Evolutionary conservation across 2,329 filamentous ascomycete genomes (phyloP), one percentile per base, ranked within the genome.

Genomic region (Gliomastix tumulicola): DNA sequence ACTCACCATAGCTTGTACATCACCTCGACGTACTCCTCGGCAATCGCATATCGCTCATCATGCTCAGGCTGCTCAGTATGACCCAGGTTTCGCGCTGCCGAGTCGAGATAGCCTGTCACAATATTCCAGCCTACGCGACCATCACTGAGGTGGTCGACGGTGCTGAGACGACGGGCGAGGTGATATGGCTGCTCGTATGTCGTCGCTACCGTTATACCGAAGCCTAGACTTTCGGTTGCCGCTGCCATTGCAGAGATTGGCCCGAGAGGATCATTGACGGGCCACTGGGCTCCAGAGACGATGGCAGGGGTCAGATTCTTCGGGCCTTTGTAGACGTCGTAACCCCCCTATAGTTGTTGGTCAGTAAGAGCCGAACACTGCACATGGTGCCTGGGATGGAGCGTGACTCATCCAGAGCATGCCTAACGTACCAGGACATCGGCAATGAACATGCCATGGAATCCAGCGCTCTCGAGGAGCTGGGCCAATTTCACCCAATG

Each of bases 171-270:
- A 15, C 80, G 58, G 1, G 81, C 80, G 12, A 84, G 60, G 44
- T 82, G 74, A 47, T 82, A 84, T 0, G 81, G 80, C 49, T 79
- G 71, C 51, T 84, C 80, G 42, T 84, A 85, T 1, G 77, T 82
- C 1, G 80, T 83, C 2, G 74, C 73, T 1, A 79, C 70, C 0
- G 81, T 84, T 2, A 84, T 75, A 1, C 80, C 80, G 41, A 85
- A 84, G 0, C 72, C 76, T n/a, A 86, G 69, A 40, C 66, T 82
- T 44, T 74, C 70, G 0, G 81, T 84, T 0, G 66, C 79, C 2
- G 79, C 79, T 1, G 80, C 79, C 78, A 84, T 82, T 3, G 79
- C 78, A 3, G 79, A 68, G 0, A 84, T 65, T 3, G 79, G 68
- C 7, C 51, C 43, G 3, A 84, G 49, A 0, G 80, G 80, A 50